Evolutionary conservation across 202 grass and related monocot species (phyloP).

Genomic region (Brachypodium distachyon): DNA sequence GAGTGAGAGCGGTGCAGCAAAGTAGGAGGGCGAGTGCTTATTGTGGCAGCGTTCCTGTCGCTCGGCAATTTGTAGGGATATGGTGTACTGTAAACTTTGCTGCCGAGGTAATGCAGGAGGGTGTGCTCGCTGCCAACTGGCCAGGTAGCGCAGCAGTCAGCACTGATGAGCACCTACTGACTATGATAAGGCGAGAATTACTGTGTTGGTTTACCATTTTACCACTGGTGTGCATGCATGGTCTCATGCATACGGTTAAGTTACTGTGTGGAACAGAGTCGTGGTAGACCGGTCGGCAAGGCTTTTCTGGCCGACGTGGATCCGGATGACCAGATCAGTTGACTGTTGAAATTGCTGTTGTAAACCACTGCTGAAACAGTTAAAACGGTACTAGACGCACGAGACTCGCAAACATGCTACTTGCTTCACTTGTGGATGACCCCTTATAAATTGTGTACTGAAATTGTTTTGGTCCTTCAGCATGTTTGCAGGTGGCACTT

Average conservation of each 20-base stretch:
- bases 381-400: background rate
- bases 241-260: no score
- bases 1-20: background rate
- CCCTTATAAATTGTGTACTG: background rate
- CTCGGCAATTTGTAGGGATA: slow-evolving; percentile 22
- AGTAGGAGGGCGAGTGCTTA: background rate
- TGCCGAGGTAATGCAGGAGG: slow-evolving; percentile 9
- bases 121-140: slow-evolving; percentile 13
- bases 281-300: background rate
- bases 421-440: background rate
- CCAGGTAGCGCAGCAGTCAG: slow-evolving; percentile 7
- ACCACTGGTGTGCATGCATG: background rate
- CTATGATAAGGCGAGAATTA: background rate
- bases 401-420: background rate
- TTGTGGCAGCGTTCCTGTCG: background rate
- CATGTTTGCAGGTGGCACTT: no score
- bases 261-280: no score
- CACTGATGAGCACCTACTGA: background rate
- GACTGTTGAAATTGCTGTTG: background rate
- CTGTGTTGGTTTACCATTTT: background rate
- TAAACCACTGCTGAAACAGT: background rate
- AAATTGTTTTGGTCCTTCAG: no score
- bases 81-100: background rate
- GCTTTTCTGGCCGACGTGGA: background rate
- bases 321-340: background rate